Base-by-base conservation (phyloP, 257 asterid species). In the Cinchona pubescens region DNA sequence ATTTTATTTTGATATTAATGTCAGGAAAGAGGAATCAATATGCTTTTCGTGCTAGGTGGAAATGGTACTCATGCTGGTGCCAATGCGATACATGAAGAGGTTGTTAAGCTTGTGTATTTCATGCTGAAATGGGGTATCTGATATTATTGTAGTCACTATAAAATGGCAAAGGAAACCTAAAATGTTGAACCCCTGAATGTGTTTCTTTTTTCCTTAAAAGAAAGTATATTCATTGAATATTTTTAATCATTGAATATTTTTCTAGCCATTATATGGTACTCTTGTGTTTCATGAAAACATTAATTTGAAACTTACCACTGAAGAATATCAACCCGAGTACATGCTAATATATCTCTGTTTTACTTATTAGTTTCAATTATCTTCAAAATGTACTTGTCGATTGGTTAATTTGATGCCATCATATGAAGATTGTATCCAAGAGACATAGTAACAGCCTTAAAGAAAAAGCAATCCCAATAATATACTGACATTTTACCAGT, bases 51-150 rank as follows among this genome's bases (percentile, higher is more conserved):
- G 79, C 91, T 94, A 42, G 99, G 99, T 79, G 99, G 99, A 84
- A 92, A 94, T 82, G 99, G 97, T 74, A 94, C 99, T 32, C 99
- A 94, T 83, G 97, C 97, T 82, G 99, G 97, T 67, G 97, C 99
- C 79, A 87, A 92, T 80, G 97, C 96, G 71, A 94, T 94, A 72
- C 99, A 94, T 69, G 86, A 90, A 71, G 97, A 94, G 99, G 99
- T 94, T 59, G 73, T 53, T 53, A 61, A 79, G 42, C 78, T 68
- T 72, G 58, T 42, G 42, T 40, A 74, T 45, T 81, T 51, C 72
- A 34, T 60, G 67, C 68, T 78, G 30, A 48, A 38, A 53, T 61
- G 67, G 19, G 48, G 45, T 70, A 64, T 75, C 60, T 71, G 56
- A 29, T 48, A 59, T 49, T 40, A 51, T 30, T 34, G 19, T 60